A percentile compares a stretch with the other conserved stretches of the same genome.
These are phyloP conservation scores for Annulohypoxylon truncatum DNA, from an alignment of 2,329 filamentous ascomycete species.

Conservation along the genomic window DNA sequence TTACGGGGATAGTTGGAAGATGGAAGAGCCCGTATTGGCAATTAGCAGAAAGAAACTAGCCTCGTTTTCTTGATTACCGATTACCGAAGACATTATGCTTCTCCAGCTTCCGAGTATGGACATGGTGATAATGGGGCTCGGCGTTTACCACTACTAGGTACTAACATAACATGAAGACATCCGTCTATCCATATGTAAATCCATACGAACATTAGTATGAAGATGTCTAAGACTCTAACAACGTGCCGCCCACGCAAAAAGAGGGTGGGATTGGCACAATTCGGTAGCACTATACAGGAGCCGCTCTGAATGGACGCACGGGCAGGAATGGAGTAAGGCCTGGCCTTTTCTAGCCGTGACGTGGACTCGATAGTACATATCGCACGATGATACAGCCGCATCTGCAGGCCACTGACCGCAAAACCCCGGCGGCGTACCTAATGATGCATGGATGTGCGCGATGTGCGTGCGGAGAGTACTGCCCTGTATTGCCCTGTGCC, in stretches of 20 bases:
- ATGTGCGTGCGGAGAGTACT: slow-evolving; percentile 24
- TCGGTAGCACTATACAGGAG: slow-evolving; percentile 33
- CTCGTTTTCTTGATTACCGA: neutral
- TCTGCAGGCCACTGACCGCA: slow-evolving; percentile 40
- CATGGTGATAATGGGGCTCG: slow-evolving; percentile 13
- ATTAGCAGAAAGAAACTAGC: neutral
- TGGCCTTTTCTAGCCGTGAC: slow-evolving; percentile 34
- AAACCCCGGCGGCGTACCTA: slow-evolving; percentile 22
- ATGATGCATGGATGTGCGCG: slow-evolving; percentile 29
- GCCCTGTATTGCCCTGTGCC: slow-evolving; percentile 12
- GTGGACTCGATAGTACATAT: slow-evolving; percentile 37
- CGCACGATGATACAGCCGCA: slow-evolving; percentile 42
- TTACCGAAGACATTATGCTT: neutral
- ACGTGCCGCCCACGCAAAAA: slow-evolving; percentile 38
- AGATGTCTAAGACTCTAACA: slow-evolving; percentile 16
- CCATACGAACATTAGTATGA: too few relatives aligned
- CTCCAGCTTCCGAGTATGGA: slow-evolving; percentile 34
- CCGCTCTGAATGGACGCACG: slow-evolving; percentile 27
- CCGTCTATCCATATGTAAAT: too few relatives aligned
- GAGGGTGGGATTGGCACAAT: slow-evolving; percentile 36
- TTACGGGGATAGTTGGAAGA: neutral
- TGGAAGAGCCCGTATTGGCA: neutral
- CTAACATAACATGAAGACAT: too few relatives aligned
- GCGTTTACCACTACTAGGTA: neutral
- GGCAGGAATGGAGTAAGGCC: slow-evolving; percentile 29